Percentiles rank a stretch among this genome's conserved stretches.
These are phyloP conservation scores for Kodamaea neixiangensis DNA, from an alignment of 805 yeast genomes.

Conservation along the genomic window DNA sequence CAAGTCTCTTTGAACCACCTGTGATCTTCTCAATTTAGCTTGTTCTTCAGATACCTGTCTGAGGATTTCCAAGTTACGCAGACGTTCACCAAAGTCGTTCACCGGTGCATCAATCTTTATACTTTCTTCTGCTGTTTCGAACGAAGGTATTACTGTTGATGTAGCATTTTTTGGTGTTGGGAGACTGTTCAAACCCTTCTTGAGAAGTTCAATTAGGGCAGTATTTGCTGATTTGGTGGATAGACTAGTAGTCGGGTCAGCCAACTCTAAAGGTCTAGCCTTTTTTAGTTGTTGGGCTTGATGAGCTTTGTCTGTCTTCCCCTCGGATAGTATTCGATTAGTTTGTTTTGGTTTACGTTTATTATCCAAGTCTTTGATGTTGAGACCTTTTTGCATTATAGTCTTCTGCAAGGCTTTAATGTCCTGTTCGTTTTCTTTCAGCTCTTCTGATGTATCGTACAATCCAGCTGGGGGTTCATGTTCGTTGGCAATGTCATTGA, in stretches of 20 bases:
- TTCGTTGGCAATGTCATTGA: slow-evolving; percentile 80
- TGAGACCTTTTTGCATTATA: slow-evolving; percentile 48
- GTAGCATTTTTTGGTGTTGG: slow-evolving; percentile 43
- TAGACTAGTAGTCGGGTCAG: not conserved
- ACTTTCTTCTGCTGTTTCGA: slow-evolving; percentile 22
- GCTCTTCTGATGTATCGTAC: slow-evolving; percentile 69
- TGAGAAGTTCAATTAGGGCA: not conserved
- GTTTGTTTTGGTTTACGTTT: not conserved
- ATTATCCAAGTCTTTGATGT: slow-evolving; percentile 30
- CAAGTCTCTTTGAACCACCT: slow-evolving; percentile 47
- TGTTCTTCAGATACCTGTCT: slow-evolving; percentile 29
- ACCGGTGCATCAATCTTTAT: slow-evolving; percentile 5
- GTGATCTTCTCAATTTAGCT: slow-evolving; percentile 43
- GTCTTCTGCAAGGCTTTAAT: slow-evolving; percentile 43
- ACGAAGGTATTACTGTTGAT: slow-evolving; percentile 35
- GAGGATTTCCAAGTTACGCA: slow-evolving; percentile 23
- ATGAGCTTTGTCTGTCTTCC: not conserved
- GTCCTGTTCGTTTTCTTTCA: slow-evolving; percentile 36
- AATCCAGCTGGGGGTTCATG: slow-evolving; percentile 65
- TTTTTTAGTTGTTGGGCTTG: not conserved
- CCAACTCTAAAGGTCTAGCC: not conserved
- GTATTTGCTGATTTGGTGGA: not conserved
- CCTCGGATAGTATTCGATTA: not conserved
- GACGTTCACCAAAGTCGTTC: slow-evolving; percentile 26
- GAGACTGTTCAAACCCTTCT: slow-evolving; percentile 14